These are phyloP conservation scores for Cenchrus fungigraminus DNA, from an alignment of 176 grass and related monocot species.

Conservation along the genomic window DNA sequence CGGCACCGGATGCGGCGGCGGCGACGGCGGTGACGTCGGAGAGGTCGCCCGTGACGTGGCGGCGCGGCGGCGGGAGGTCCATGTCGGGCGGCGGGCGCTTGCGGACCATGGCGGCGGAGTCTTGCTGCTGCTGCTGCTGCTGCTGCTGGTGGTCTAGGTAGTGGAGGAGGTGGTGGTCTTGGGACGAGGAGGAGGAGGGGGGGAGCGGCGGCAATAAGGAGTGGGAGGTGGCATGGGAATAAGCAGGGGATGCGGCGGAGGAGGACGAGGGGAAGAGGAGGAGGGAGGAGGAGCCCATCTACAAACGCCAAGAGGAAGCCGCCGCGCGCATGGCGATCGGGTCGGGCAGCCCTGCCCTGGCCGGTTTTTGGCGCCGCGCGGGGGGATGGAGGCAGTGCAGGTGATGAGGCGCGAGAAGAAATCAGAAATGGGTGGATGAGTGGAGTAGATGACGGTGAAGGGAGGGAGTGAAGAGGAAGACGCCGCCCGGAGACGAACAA, in stretches of 20 bases:
- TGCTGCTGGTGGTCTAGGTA: slow-evolving; percentile 42
- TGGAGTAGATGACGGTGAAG: neutral
- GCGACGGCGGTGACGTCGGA: slow-evolving; percentile 35
- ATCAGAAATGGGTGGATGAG: neutral
- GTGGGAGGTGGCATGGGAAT: slow-evolving; percentile 48
- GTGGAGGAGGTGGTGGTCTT: slow-evolving; percentile 40
- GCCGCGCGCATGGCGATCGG: slow-evolving; percentile 65
- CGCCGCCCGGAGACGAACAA: slow-evolving; percentile 43
- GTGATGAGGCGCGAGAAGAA: neutral
- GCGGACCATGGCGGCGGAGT: slow-evolving; percentile 63
- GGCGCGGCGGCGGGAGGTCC: slow-evolving; percentile 56
- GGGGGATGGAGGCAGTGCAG: neutral
- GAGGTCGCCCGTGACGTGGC: slow-evolving; percentile 47
- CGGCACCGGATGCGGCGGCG: neutral
- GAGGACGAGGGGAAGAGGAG: slow-evolving; percentile 70
- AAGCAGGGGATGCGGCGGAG: slow-evolving; percentile 27
- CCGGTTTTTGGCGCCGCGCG: slow-evolving; percentile 30
- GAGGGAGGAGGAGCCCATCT: slow-evolving; percentile 88
- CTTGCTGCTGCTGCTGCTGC: slow-evolving; percentile 6
- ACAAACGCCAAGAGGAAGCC: slow-evolving; percentile 69
- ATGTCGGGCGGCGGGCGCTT: slow-evolving; percentile 80
- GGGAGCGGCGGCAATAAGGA: slow-evolving; percentile 46
- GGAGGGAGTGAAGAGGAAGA: slow-evolving; percentile 38
- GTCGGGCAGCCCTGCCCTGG: neutral
- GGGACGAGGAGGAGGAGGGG: neutral